phyloP scores from a whole-genome alignment of 2,329 filamentous ascomycete genomes.

The Aureobasidium melanogenum region DNA sequence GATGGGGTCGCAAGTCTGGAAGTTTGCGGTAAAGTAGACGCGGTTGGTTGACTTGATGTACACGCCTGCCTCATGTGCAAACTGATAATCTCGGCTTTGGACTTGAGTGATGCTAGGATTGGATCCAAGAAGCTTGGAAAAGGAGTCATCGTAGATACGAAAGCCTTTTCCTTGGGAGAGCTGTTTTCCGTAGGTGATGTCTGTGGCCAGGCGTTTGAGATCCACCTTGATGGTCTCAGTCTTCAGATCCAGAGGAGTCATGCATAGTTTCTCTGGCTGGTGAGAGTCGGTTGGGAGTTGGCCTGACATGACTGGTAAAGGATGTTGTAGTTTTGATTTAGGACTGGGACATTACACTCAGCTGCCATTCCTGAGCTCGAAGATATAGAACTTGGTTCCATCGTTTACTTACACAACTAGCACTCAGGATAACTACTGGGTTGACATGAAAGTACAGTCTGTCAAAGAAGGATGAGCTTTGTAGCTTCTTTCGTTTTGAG shows the following conservation, averaged over 20 bases:
- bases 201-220: conserved; percentile 8
- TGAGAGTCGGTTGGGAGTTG: background rate
- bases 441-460: background rate
- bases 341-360: background rate
- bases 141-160: conserved; percentile 2
- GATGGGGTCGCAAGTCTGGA: conserved; percentile 19
- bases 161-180: background rate
- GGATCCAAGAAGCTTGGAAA: background rate
- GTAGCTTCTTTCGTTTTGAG: background rate
- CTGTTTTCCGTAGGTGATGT: background rate
- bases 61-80: conserved; percentile 26
- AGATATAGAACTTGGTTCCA: too few relatives aligned
- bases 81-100: conserved; percentile 11
- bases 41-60: conserved; percentile 18
- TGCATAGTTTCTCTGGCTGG: background rate
- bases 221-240: background rate
- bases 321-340: background rate
- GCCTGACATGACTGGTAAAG: background rate
- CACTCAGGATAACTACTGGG: background rate
- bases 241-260: background rate
- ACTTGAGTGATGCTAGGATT: background rate
- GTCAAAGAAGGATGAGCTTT: background rate
- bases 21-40: conserved; percentile 28
- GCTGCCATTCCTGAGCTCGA: background rate
- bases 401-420: background rate